Conservation (phyloP, 2,329 filamentous ascomycete species). For the Colletotrichum lini region DNA sequence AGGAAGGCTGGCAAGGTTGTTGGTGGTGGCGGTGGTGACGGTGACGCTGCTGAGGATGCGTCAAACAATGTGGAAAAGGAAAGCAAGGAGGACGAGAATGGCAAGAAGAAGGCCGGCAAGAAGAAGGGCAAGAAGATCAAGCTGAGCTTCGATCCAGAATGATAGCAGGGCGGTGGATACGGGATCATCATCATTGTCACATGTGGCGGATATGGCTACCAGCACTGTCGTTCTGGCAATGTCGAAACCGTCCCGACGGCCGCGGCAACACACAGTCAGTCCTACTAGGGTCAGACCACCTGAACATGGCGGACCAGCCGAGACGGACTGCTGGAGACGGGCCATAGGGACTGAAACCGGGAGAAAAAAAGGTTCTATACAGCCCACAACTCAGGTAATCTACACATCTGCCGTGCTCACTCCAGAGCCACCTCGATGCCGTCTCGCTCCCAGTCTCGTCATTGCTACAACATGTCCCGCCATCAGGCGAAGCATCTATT, state of each 20-base stretch:
- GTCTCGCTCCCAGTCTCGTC: constrained; percentile 29
- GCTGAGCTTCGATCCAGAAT: constrained; percentile 67
- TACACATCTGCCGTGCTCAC: constrained; percentile 52
- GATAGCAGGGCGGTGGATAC: constrained; percentile 13
- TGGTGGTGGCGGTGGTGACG: constrained; percentile 51
- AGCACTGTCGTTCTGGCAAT: neutral
- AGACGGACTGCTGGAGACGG: neutral
- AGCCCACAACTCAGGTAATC: constrained; percentile 52
- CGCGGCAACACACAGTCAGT: neutral
- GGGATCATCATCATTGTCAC: constrained; percentile 8
- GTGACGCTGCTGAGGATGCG: constrained; percentile 40
- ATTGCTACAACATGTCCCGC: constrained; percentile 32
- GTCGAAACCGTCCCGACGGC: neutral
- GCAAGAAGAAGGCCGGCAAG: constrained; percentile 28
- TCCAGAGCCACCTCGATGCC: constrained; percentile 40
- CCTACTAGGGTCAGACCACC: constrained; percentile 3
- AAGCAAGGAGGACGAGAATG: constrained; percentile 62
- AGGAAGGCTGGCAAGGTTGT: constrained; percentile 69
- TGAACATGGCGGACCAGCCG: constrained; percentile 13
- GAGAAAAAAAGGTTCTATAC: constrained; percentile 47
- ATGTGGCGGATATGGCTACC: neutral
- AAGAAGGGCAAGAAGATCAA: constrained; percentile 77
- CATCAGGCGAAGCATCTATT: constrained; percentile 49
- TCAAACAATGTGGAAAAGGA: constrained; percentile 59
- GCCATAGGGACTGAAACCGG: constrained; percentile 7